A percentile compares a stretch with the other conserved stretches of the same genome.
These are phyloP conservation scores for Tephrocybe sp. DNA, from an alignment of 768 basidiomycete genomes.

Conservation along the genomic window DNA sequence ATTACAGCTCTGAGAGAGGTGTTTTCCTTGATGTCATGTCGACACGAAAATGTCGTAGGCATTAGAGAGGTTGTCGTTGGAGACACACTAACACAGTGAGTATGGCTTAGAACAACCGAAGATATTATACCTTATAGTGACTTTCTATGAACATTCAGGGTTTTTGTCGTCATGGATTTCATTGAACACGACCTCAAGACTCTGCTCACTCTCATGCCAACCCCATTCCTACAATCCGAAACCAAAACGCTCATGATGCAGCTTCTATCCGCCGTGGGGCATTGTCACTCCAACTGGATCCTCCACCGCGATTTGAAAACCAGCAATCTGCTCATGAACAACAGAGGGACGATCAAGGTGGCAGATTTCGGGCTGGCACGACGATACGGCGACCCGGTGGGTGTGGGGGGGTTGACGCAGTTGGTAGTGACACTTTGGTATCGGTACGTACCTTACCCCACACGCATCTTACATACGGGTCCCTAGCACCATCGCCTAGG, in stretches of 20 bases:
- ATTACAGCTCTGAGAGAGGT: constrained; percentile 95
- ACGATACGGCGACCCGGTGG: constrained; percentile 94
- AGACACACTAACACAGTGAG: constrained; percentile 98
- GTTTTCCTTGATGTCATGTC: constrained; percentile 92
- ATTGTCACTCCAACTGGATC: constrained; percentile 97
- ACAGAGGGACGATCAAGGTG: constrained; percentile 96
- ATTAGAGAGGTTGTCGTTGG: constrained; percentile 98
- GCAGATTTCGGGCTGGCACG: constrained; percentile 97
- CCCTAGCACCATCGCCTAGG: constrained; percentile 37
- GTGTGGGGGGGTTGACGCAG: constrained; percentile 96
- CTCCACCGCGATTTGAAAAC: constrained; percentile 97
- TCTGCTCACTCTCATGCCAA: constrained; percentile 90
- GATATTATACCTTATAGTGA: constrained; percentile 24
- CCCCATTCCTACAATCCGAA: constrained; percentile 95
- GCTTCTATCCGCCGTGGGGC: constrained; percentile 86
- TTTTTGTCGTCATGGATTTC: constrained; percentile 99
- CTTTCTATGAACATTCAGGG: constrained; percentile 45
- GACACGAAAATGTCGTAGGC: constrained; percentile 95
- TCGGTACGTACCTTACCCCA: constrained; percentile 52
- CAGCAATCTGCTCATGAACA: constrained; percentile 98
- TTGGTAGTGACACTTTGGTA: constrained; percentile 99
- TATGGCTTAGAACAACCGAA: constrained; percentile 28
- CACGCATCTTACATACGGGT: constrained; percentile 5
- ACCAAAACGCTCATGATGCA: constrained; percentile 97
- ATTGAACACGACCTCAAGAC: constrained; percentile 99